phyloP scores from a whole-genome alignment of 139 green algal species.

The Picochlorum sp. region DNA sequence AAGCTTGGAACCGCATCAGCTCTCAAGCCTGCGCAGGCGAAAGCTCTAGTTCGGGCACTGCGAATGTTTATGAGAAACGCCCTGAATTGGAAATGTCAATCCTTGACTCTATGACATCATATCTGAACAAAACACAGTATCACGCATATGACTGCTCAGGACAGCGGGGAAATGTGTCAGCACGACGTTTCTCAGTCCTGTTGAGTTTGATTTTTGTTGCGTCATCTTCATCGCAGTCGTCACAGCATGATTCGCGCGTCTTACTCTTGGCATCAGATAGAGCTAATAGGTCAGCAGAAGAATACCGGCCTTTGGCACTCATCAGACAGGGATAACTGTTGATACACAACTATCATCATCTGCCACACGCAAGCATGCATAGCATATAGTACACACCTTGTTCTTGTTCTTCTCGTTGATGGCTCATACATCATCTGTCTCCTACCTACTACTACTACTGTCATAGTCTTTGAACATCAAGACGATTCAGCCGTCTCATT shows the following conservation, averaged over 20 bases:
- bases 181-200: conserved; percentile 45
- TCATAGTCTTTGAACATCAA: background rate
- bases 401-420: no score
- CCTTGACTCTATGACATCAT: conserved; percentile 9
- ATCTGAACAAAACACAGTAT: background rate
- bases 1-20: conserved; percentile 56
- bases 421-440: no score
- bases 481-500: background rate
- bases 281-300: conserved; percentile 62
- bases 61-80: conserved; percentile 67
- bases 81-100: conserved; percentile 40
- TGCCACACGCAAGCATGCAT: background rate
- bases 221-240: conserved; percentile 43
- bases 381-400: no score
- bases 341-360: conserved; percentile 21
- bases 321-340: conserved; percentile 73
- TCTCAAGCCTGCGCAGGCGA: conserved; percentile 58
- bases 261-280: conserved; percentile 55
- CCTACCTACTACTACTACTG: background rate
- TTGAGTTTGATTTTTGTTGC: conserved; percentile 70
- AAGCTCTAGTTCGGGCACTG: conserved; percentile 67
- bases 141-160: conserved; percentile 31
- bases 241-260: background rate
- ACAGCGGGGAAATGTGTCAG: conserved; percentile 55
- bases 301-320: conserved; percentile 34